phyloP scores from a whole-genome alignment of 305 asterid species.

The Fraxinus sp. region DNA sequence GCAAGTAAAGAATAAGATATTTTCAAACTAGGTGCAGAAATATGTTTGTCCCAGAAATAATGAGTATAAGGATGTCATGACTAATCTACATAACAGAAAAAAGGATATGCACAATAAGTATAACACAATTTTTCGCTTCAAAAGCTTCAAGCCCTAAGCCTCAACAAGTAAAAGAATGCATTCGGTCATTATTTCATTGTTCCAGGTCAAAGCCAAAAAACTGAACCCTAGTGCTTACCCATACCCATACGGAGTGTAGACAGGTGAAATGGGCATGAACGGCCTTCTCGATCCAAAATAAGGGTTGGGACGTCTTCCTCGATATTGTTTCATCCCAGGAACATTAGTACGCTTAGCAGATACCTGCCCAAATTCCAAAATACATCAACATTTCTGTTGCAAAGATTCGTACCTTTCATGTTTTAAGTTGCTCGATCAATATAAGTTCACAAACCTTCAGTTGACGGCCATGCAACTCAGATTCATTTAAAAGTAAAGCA shows the following conservation, averaged over 20 bases:
- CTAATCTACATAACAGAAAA: neutral
- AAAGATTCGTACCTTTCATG: neutral
- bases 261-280: constrained; percentile 37
- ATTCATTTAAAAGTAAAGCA: constrained; percentile 36
- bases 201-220: neutral
- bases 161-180: neutral
- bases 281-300: constrained; percentile 41
- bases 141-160: neutral
- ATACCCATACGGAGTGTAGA: constrained; percentile 40
- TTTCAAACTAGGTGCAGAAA: neutral
- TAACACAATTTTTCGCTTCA: neutral
- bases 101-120: neutral
- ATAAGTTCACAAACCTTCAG: constrained; percentile 37
- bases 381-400: neutral
- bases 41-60: neutral
- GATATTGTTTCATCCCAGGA: constrained; percentile 54
- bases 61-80: neutral
- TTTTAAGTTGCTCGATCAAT: neutral
- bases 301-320: constrained; percentile 49
- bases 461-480: constrained; percentile 51
- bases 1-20: neutral
- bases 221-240: constrained; percentile 39
- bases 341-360: constrained; percentile 61
- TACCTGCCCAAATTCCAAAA: constrained; percentile 36
- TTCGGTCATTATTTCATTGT: neutral